Conservation (phyloP, 2,329 filamentous ascomycete genomes). For the Aspergillus tamarii region DNA sequence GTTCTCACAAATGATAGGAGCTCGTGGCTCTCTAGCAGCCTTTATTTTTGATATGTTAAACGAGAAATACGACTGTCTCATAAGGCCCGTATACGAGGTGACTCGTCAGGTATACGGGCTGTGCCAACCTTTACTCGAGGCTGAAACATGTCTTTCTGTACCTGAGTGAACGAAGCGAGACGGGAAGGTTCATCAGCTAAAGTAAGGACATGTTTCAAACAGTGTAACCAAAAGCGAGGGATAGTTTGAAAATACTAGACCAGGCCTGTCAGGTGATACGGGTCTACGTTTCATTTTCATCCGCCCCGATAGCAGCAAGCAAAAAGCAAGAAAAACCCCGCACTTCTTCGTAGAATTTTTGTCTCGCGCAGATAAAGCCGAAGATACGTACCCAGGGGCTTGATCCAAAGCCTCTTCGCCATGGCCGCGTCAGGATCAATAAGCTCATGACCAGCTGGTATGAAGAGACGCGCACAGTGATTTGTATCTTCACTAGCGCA, state of each 20-base stretch:
- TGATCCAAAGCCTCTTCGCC: neutral
- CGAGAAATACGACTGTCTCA: no score
- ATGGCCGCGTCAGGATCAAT: neutral
- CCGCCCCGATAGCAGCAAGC: neutral
- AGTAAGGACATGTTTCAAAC: neutral
- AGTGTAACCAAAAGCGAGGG: neutral
- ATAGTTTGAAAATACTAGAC: neutral
- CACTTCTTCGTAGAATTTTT: neutral
- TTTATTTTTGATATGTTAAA: no score
- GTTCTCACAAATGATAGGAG: no score
- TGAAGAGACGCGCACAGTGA: neutral
- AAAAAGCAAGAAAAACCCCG: neutral
- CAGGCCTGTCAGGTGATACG: neutral
- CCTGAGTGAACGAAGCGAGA: neutral
- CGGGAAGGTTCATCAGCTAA: neutral
- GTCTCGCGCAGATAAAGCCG: no score
- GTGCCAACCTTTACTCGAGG: neutral
- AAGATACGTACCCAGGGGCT: neutral
- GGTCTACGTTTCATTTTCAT: neutral
- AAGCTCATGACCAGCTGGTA: neutral
- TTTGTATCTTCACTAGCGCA: neutral
- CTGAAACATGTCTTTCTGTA: neutral
- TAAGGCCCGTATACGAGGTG: no score
- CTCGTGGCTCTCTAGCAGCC: no score
- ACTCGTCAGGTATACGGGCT: neutral